A percentile compares a stretch with the other conserved stretches of the same genome.
Evolutionary conservation across 2,329 filamentous ascomycete genomes (phyloP).

Genomic region (Botrytis squamosa): DNA sequence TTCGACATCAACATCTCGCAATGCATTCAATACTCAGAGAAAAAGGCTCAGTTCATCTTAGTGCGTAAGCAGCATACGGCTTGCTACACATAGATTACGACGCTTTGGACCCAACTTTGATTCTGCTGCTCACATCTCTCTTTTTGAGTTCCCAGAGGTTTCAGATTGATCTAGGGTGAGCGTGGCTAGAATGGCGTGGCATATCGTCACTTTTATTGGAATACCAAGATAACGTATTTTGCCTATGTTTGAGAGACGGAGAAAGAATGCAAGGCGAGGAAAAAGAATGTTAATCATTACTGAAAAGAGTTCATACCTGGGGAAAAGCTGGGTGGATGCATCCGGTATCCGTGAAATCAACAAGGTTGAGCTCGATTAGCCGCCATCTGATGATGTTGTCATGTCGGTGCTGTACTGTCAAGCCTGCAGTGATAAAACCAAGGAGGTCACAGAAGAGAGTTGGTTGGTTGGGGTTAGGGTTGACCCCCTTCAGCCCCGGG

Average conservation of each 20-base stretch:
- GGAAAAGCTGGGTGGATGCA: neutral
- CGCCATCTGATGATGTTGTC: slow-evolving; percentile 1
- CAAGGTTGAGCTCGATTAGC: slow-evolving; percentile 3
- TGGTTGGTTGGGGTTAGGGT: neutral
- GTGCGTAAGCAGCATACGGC: slow-evolving; percentile 1
- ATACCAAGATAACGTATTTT: neutral
- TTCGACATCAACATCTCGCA: neutral
- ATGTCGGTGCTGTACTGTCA: neutral
- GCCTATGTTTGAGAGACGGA: neutral
- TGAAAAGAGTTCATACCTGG: neutral
- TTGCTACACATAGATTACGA: neutral
- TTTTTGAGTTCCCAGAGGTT: slow-evolving; percentile 1
- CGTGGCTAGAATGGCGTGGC: neutral
- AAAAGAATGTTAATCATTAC: neutral
- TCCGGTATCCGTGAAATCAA: neutral
- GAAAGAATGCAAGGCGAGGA: neutral
- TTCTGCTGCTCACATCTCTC: neutral
- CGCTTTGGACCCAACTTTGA: neutral
- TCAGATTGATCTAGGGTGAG: neutral
- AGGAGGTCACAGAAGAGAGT: neutral
- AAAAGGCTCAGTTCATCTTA: neutral
- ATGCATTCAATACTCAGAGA: neutral
- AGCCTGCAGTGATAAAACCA: neutral
- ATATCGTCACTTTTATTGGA: neutral
- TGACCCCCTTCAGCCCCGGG: neutral